Percentiles rank a stretch among this genome's conserved stretches.
Conservation (phyloP, 140 eudicot species). For the Stevia rebaudiana region DNA sequence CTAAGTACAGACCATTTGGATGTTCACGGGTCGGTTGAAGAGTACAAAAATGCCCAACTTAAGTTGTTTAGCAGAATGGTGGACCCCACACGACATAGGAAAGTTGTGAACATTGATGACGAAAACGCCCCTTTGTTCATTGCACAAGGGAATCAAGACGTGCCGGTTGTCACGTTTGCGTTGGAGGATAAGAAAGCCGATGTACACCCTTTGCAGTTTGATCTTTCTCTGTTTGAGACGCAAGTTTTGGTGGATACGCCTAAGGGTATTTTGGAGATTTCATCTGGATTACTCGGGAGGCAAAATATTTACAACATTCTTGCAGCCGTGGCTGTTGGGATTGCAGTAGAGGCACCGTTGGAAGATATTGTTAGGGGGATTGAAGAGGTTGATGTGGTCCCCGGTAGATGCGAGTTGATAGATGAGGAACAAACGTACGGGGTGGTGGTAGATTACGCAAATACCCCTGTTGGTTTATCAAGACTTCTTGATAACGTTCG, state of each 20-base stretch:
- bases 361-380: constrained; percentile 97
- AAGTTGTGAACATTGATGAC: constrained; percentile 90
- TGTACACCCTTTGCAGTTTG: constrained; percentile 84
- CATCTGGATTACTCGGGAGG: constrained; percentile 90
- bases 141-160: constrained; percentile 75
- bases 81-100: constrained; percentile 85
- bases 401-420: constrained; percentile 95
- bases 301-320: constrained; percentile 82
- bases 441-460: constrained; percentile 87
- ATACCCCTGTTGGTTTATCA: constrained; percentile 80
- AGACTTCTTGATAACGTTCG: constrained; percentile 87
- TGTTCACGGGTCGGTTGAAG: constrained; percentile 58
- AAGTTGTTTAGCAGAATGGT: constrained; percentile 74
- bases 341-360: constrained; percentile 97
- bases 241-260: constrained; percentile 96
- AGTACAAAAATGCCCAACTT: constrained; percentile 56
- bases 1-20: constrained; percentile 58
- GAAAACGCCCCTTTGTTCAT: constrained; percentile 64
- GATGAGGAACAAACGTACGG: constrained; percentile 98
- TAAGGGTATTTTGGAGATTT: constrained; percentile 88
- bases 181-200: constrained; percentile 84
- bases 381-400: constrained; percentile 97
- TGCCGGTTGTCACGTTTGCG: constrained; percentile 85
- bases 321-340: constrained; percentile 92
- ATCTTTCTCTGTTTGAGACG: constrained; percentile 87